A percentile compares a stretch with the other conserved stretches of the same genome.
Evolutionary conservation across 2,329 filamentous ascomycete species (phyloP).

Genomic region (Botryosphaeria dothidea): DNA sequence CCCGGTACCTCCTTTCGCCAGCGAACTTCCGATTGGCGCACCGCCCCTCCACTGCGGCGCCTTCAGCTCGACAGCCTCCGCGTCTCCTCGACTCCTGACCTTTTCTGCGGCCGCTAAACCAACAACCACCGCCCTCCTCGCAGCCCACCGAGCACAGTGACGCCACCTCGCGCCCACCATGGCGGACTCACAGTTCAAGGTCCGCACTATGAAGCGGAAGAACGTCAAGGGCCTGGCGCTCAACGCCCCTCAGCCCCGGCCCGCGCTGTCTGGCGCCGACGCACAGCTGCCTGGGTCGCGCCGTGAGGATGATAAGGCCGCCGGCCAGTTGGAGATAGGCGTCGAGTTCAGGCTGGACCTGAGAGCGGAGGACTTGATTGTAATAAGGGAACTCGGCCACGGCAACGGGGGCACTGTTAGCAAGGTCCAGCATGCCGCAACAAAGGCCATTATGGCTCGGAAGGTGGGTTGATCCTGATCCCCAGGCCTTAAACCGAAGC

Average conservation of each 20-base stretch:
- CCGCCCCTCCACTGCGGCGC: not conserved
- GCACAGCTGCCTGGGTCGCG: conserved; percentile 60
- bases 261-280: conserved; percentile 72
- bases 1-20: conserved; percentile 19
- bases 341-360: conserved; percentile 96
- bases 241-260: conserved; percentile 73
- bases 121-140: not conserved
- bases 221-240: conserved; percentile 96
- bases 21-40: conserved; percentile 16
- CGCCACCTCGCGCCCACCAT: conserved; percentile 16
- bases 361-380: conserved; percentile 85
- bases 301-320: conserved; percentile 61
- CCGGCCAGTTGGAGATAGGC: conserved; percentile 85
- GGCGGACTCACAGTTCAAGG: conserved; percentile 62
- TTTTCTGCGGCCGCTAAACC: conserved; percentile 49
- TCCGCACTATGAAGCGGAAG: conserved; percentile 91
- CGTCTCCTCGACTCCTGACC: conserved; percentile 13
- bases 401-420: conserved; percentile 98
- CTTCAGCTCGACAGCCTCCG: not conserved
- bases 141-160: conserved; percentile 10
- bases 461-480: conserved; percentile 70
- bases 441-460: conserved; percentile 94
- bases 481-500: not conserved
- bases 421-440: conserved; percentile 93
- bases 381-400: conserved; percentile 90